Conservation (phyloP, 257 asterid genomes). For the Rauvolfia tetraphylla region DNA sequence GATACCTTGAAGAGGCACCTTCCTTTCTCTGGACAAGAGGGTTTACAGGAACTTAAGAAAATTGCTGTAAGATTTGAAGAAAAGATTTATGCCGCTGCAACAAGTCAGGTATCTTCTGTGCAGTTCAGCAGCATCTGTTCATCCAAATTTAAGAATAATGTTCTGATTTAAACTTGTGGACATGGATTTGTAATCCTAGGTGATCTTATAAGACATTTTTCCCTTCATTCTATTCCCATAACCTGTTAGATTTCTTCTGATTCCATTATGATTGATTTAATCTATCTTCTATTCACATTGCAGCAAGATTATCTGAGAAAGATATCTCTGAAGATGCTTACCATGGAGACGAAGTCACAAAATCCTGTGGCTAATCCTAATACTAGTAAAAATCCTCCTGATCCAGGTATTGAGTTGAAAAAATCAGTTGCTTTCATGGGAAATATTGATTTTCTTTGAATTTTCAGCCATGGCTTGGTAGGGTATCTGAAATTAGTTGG, state of each 20-base stretch:
- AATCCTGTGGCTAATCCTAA: slow-evolving; percentile 48
- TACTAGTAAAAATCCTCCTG: slow-evolving; percentile 54
- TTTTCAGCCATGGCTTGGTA: not conserved
- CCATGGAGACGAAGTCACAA: slow-evolving; percentile 78
- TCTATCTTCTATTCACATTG: slow-evolving; percentile 17
- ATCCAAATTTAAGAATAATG: not conserved
- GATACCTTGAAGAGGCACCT: slow-evolving; percentile 87
- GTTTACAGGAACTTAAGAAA: slow-evolving; percentile 74
- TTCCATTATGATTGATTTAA: not conserved
- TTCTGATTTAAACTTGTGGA: not conserved
- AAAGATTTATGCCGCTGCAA: slow-evolving; percentile 69
- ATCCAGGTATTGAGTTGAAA: slow-evolving; percentile 47
- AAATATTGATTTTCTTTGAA: not conserved
- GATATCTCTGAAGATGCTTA: slow-evolving; percentile 80
- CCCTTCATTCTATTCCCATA: not conserved
- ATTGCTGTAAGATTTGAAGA: slow-evolving; percentile 87
- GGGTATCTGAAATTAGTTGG: not conserved
- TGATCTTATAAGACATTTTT: not conserved
- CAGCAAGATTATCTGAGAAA: slow-evolving; percentile 84
- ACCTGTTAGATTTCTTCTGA: not conserved
- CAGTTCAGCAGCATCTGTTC: not conserved
- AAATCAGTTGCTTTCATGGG: not conserved
- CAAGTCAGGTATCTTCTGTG: slow-evolving; percentile 54
- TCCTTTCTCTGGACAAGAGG: slow-evolving; percentile 80
- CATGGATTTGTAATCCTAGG: not conserved